Base-by-base conservation (phyloP, 148 eudicot genomes). In the Rhododendron henanense region DNA sequence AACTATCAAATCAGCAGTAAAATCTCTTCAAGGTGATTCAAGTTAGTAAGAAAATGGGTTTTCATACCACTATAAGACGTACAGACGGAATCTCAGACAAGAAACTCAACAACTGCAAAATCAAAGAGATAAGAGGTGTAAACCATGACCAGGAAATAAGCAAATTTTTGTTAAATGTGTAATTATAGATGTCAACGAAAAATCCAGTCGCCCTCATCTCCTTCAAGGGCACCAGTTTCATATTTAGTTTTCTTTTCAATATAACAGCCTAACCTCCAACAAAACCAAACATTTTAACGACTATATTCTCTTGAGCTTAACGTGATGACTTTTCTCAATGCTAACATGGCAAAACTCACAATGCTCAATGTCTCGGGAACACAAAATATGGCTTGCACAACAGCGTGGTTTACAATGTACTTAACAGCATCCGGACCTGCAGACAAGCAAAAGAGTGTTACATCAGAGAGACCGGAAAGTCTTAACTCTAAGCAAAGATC, bases 371-470 rank as follows among this genome's bases (percentile, higher is more conserved):
- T 94, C 81, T 91, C 84, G 44, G 95, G 93, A 84, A 92, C 95
- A 90, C 99, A 96, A 90, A 96, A 95, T 82, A 96, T 91, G 87
- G 97, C 99, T 90, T 92, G 92, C 78, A 93, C 87, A 84, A 93
- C 91, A 23, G 99, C 98, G 83, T 96, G 99, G 89, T 95, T 96
- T 44, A 91, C 94, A 45, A 96, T 95, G 85, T 91, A 96, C 87
- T 92, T 92, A 21, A 96, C 99, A 89, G 99, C 99, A 88, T 96
- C 99, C 77, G 99, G 99, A 85, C 99, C 99, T 96, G 95, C 87
- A 89, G 69, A 84, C 80, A 79, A 87, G 37, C 81, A 85, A 82
- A 18, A 77, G 65, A 78, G 18, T 5, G 37, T 33, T 82, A 35
- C 55, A 45, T 35, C 19, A 28, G 48, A 31, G 3, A 25, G 44